Conservation (phyloP, 768 basidiomycete species). For the Calocera cornea region DNA sequence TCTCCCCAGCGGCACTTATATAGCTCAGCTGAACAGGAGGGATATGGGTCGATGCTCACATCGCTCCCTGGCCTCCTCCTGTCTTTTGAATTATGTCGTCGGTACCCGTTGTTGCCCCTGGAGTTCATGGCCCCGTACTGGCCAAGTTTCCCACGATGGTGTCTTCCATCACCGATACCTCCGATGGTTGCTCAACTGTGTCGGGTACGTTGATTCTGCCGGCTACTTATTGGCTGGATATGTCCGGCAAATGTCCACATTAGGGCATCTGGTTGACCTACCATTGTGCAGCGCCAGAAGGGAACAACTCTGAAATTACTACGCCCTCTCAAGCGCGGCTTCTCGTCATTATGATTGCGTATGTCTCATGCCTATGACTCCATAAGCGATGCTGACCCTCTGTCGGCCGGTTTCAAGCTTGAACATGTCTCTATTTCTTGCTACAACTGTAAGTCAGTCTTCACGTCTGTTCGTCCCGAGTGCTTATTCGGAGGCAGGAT, state of each 20-base stretch:
- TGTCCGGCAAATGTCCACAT: neutral
- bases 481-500: conserved; percentile 7
- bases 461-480: neutral
- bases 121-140: neutral
- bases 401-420: conserved; percentile 34
- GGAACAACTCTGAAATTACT: neutral
- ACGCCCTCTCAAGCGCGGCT: neutral
- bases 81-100: neutral
- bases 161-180: neutral
- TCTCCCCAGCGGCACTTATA: neutral
- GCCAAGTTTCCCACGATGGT: neutral
- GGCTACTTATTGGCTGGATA: neutral
- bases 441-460: conserved; percentile 43
- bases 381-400: neutral
- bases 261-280: neutral
- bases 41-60: neutral
- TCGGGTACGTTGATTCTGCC: neutral
- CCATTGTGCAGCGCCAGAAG: neutral
- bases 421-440: conserved; percentile 67
- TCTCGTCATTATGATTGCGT: conserved; percentile 10
- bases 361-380: no score
- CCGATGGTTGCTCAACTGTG: neutral
- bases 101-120: neutral
- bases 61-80: neutral
- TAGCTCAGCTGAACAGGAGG: neutral